Conservation (phyloP, 73 alveolate genomes). For the Paramecium sexaurelia region DNA sequence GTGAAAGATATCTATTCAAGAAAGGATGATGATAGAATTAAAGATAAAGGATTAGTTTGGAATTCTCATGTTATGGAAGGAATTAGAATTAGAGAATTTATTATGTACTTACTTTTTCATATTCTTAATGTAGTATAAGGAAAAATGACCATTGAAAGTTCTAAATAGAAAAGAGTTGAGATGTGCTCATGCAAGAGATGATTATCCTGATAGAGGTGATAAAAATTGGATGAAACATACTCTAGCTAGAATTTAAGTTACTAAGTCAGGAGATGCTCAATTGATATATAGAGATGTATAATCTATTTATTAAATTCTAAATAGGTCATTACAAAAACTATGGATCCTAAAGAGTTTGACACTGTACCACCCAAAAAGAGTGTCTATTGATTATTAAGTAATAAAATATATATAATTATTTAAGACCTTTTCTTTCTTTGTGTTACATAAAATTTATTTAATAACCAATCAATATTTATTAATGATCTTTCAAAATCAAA, state of each 20-base stretch:
- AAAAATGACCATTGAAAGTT: constrained; percentile 78
- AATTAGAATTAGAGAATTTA: constrained; percentile 81
- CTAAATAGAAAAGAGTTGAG: constrained; percentile 84
- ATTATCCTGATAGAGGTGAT: constrained; percentile 86
- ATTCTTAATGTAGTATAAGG: constrained; percentile 52
- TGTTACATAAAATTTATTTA: no score
- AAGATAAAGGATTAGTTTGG: constrained; percentile 90
- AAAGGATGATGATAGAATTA: constrained; percentile 74
- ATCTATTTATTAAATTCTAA: background rate
- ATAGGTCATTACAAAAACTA: constrained; percentile 62
- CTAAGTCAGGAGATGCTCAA: constrained; percentile 62
- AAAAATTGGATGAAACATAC: constrained; percentile 88
- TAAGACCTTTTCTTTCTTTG: background rate
- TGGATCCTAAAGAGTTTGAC: constrained; percentile 78
- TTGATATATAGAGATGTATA: constrained; percentile 75
- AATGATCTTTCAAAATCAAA: no score
- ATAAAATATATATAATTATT: background rate
- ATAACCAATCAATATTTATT: no score
- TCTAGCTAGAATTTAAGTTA: constrained; percentile 67
- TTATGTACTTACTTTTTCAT: constrained; percentile 37
- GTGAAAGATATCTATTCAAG: constrained; percentile 71
- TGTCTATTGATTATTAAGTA: constrained; percentile 66
- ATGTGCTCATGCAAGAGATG: constrained; percentile 93
- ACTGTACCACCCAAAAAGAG: constrained; percentile 87
- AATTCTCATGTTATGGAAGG: constrained; percentile 80